Evolutionary conservation across 2,329 filamentous ascomycete species (phyloP), one percentile per base, ranked within the genome.

Genomic region (Purpureocillium takamizusanense): DNA sequence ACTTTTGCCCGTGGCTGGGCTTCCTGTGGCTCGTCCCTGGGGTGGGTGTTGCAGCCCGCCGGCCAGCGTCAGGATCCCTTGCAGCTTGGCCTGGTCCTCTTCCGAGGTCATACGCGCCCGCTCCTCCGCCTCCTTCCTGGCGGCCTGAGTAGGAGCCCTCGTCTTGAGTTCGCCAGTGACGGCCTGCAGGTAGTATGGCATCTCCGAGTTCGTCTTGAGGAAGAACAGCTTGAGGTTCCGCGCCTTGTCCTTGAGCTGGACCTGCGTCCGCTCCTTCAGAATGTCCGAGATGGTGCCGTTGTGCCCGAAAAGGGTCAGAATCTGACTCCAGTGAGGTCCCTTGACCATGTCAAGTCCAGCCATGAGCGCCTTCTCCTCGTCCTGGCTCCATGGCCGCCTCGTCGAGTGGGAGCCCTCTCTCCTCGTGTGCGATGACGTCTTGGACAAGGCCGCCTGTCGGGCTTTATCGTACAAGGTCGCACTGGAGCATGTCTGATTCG

Each of bases 291-390:
- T 76, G 0, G 81, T 83, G 5, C 88, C 88, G 31, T 82, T 83
- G 0, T 78, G 74, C 1, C 88, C 88, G 55, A 90, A 94, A 31
- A 94, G 73, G 2, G 81, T 81, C 11, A 95, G 67, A 34, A 95
- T 95, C 55, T 94, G 87, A 49, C 85, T 90, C 88, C 88, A 95
- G 52, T 95, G 87, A 14, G 88, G 88, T 0, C 88, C 88, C 55
- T 89, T 88, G 34, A 95, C 88, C 56, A 83, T 78, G 53, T 94
- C 88, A 4, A 95, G 74, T 1, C 88, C 88, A 35, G 83, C 78
- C 82, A 95, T 90, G 14, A 95, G 69, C 0, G 88, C 87, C 57
- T 88, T 87, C 55, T 95, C 88, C 60, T 95, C 88, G 46, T 92
- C 86, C 4, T 83, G 80, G 1, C 83, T 86, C 88, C 88, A 95